Conservation (phyloP, 495 filamentous ascomycete species). For the Penicillium lagena region DNA sequence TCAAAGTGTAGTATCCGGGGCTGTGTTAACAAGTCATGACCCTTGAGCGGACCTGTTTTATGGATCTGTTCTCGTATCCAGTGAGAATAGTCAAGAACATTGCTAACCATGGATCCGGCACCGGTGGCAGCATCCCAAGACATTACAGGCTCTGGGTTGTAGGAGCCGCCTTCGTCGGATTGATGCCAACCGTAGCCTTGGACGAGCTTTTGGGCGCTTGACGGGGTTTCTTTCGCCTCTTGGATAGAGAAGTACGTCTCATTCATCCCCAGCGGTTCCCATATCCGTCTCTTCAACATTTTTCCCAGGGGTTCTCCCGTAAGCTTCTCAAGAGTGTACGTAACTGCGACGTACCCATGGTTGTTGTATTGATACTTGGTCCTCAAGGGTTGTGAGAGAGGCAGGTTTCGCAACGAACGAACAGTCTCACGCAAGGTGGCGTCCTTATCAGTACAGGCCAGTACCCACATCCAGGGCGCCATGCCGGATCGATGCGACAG, state of each 20-base stretch:
- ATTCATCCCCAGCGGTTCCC: constrained; percentile 43
- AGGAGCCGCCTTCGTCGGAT: constrained; percentile 1
- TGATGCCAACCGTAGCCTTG: constrained; percentile 14
- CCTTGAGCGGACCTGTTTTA: constrained; percentile 22
- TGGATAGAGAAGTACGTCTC: constrained; percentile 23
- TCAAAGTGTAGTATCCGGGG: constrained; percentile 24
- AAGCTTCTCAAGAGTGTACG: constrained; percentile 35
- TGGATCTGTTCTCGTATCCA: constrained; percentile 40
- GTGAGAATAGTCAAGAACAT: constrained; percentile 44
- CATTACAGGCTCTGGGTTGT: constrained; percentile 11
- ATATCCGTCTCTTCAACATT: constrained; percentile 36
- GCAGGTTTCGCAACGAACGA: constrained; percentile 30
- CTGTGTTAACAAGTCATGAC: constrained; percentile 28
- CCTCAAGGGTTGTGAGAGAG: constrained; percentile 26
- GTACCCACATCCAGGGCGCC: constrained; percentile 23
- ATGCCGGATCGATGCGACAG: constrained; percentile 45
- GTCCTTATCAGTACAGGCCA: not conserved
- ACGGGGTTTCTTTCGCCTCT: constrained; percentile 6
- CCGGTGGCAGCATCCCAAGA: constrained; percentile 32
- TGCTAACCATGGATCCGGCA: constrained; percentile 44
- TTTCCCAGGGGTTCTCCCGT: constrained; percentile 32
- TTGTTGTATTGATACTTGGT: constrained; percentile 44
- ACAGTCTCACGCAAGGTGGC: constrained; percentile 12
- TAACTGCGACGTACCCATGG: constrained; percentile 38
- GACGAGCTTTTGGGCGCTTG: constrained; percentile 1